A percentile compares a stretch with the other conserved stretches of the same genome.
These are phyloP conservation scores for Hyphopichia pseudoburtonii DNA, from an alignment of 1,139 yeast species.

Conservation along the genomic window DNA sequence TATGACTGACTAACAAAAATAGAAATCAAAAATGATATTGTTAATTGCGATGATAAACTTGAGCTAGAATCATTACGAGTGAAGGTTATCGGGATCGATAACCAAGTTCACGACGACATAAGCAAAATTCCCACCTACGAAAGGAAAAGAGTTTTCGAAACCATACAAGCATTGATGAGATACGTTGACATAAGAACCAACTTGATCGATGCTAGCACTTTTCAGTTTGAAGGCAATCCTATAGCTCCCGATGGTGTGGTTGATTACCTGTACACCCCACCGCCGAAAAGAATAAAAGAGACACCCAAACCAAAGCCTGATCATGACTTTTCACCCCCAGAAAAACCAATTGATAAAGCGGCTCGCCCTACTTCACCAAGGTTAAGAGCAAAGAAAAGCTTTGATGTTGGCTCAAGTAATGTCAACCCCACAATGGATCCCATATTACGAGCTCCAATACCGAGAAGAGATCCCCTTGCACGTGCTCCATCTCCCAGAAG, in stretches of 20 bases:
- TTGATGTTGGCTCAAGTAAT: background rate
- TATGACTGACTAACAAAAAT: background rate
- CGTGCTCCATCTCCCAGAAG: background rate
- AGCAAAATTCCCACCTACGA: conserved; percentile 13
- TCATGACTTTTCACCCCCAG: background rate
- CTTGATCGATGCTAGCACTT: conserved; percentile 16
- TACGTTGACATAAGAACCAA: conserved; percentile 17
- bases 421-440: background rate
- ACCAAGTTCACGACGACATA: conserved; percentile 2
- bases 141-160: conserved; percentile 14
- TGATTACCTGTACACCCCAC: conserved; percentile 3
- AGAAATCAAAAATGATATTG: conserved; percentile 5
- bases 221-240: conserved; percentile 30
- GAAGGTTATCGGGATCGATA: conserved; percentile 4
- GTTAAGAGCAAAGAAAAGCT: background rate
- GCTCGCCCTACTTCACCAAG: background rate
- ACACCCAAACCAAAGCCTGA: background rate
- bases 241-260: conserved; percentile 9
- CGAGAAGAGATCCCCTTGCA: background rate
- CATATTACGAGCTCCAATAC: background rate
- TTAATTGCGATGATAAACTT: conserved; percentile 3
- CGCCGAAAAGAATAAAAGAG: background rate
- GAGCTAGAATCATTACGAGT: conserved; percentile 5
- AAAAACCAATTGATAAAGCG: background rate
- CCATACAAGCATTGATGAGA: conserved; percentile 17